Conservation (phyloP, 176 grass and related monocot species). For the Avena insularis region DNA sequence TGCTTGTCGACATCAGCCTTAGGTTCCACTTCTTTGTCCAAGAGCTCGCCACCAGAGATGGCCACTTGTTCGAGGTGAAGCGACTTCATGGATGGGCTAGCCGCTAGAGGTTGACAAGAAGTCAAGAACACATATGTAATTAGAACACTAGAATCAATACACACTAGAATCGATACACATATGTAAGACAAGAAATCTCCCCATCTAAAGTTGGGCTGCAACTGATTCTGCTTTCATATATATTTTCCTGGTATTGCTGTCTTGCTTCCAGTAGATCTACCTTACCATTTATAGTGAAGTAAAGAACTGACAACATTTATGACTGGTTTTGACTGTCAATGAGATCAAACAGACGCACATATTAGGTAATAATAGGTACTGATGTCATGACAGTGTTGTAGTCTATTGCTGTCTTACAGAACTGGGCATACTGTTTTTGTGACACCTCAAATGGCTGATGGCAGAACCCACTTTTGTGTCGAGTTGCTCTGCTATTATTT, state of each 20-base stretch:
- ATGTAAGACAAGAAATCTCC: no score
- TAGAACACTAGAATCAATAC: no score
- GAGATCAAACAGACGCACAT: not conserved
- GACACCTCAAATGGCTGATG: not conserved
- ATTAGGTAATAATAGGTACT: conserved; percentile 52
- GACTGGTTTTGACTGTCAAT: not conserved
- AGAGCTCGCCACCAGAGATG: no score
- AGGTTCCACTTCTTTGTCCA: no score
- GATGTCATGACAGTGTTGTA: not conserved
- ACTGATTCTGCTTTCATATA: not conserved
- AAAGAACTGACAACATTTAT: not conserved
- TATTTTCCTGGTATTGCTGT: not conserved
- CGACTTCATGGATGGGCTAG: no score
- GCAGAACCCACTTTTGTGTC: not conserved
- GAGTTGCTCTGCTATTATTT: not conserved
- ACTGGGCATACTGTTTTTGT: not conserved
- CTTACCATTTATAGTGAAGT: not conserved
- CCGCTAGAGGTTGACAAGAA: no score
- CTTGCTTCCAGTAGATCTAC: not conserved
- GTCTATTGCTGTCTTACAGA: not conserved
- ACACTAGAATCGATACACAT: no score
- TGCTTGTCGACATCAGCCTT: no score
- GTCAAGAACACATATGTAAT: not conserved
- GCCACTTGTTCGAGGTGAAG: no score
- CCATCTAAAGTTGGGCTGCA: not conserved